Conservation (phyloP, 495 filamentous ascomycete genomes). For the Pseudoneurospora amorphoporcata region DNA sequence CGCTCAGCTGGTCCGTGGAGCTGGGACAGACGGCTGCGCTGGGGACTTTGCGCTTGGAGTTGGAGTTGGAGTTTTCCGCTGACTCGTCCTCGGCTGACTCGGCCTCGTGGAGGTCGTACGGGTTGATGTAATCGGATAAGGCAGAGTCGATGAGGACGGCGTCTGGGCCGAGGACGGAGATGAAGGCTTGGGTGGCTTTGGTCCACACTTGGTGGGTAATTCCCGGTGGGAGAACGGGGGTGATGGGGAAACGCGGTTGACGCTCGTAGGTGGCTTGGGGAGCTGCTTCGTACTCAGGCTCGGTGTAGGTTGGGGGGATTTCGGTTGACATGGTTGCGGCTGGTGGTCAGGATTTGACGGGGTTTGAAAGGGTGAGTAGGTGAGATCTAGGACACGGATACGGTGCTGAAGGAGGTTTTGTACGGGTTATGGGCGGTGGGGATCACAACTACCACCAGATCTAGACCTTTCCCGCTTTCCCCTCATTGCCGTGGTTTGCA, state of each 20-base stretch:
- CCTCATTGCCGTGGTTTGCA: neutral
- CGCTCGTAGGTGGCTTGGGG: constrained; percentile 17
- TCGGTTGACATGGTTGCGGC: constrained; percentile 7
- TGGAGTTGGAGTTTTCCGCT: neutral
- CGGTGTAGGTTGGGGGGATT: constrained; percentile 13
- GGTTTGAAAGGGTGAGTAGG: neutral
- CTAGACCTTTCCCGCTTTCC: neutral
- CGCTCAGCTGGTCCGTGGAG: constrained; percentile 31
- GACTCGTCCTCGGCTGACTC: neutral
- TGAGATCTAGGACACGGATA: neutral
- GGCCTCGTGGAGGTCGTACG: constrained; percentile 30
- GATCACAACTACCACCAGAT: neutral
- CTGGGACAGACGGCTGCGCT: constrained; percentile 33
- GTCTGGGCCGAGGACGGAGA: constrained; percentile 18
- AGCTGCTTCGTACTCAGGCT: constrained; percentile 17
- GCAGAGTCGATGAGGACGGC: constrained; percentile 26
- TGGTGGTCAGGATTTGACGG: neutral
- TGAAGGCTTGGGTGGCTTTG: constrained; percentile 19
- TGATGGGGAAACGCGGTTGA: constrained; percentile 12
- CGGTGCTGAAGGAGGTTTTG: neutral
- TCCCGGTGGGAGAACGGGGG: constrained; percentile 30
- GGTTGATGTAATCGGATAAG: constrained; percentile 35
- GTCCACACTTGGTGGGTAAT: constrained; percentile 24
- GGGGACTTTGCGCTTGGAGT: constrained; percentile 25
- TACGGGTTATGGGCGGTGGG: neutral